phyloP scores from a whole-genome alignment of 2,329 filamentous ascomycete species.

The Aspergillus terreus region DNA sequence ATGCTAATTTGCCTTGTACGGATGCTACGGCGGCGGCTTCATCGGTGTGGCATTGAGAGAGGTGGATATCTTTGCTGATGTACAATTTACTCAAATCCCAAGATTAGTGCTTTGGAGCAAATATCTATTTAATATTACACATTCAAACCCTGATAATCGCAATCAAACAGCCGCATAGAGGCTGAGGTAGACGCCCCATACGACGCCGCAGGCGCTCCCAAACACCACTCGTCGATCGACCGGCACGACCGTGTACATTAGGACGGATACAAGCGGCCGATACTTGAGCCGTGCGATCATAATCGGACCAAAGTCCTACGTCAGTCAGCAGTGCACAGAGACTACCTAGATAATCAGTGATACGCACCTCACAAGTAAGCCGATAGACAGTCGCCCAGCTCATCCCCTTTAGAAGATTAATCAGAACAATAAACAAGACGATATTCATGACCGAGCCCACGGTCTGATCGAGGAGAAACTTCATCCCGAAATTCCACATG shows the following conservation, averaged over 20 bases:
- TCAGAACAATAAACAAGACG: conserved; percentile 53
- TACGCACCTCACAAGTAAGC: conserved; percentile 26
- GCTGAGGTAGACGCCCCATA: conserved; percentile 73
- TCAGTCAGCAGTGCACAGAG: conserved; percentile 1
- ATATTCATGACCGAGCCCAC: conserved; percentile 56
- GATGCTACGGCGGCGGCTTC: too few species aligned
- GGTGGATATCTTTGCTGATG: too few species aligned
- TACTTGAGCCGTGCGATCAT: conserved; percentile 67
- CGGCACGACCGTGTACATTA: conserved; percentile 70
- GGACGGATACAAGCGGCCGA: conserved; percentile 66
- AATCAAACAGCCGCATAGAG: conserved; percentile 48
- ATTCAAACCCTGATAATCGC: background rate
- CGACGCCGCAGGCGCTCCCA: conserved; percentile 67
- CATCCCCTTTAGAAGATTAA: conserved; percentile 43
- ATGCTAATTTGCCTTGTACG: too few species aligned
- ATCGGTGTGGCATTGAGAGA: too few species aligned
- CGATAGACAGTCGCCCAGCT: conserved; percentile 22
- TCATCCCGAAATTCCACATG: conserved; percentile 36
- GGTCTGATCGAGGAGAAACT: conserved; percentile 57
- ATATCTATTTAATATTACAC: too few species aligned
- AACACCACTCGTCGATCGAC: conserved; percentile 67
- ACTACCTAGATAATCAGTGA: background rate
- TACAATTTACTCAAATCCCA: too few species aligned
- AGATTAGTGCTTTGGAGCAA: too few species aligned
- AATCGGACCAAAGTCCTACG: conserved; percentile 60